Evolutionary conservation across 2,329 filamentous ascomycete species (phyloP).

Genomic region (Epichloe bromicola): DNA sequence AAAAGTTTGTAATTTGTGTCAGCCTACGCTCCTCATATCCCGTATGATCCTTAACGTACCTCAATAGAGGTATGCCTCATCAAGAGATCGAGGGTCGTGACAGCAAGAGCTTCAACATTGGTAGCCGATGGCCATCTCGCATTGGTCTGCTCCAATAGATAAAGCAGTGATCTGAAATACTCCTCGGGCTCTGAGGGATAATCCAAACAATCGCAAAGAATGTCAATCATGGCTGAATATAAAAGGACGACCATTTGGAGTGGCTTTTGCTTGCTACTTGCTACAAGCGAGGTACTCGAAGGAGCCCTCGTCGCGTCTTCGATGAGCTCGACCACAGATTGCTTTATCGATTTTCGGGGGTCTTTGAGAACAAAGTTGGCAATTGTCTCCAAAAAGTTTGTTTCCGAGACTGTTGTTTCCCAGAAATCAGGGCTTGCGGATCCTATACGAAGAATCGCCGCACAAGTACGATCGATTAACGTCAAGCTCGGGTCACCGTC

Average conservation of each 20-base stretch:
- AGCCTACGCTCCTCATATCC: not conserved
- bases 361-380: constrained; percentile 17
- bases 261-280: not conserved
- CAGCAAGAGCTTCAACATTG: constrained; percentile 17
- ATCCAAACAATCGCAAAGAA: constrained; percentile 20
- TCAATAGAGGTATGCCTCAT: constrained; percentile 28
- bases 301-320: constrained; percentile 14
- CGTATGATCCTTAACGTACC: constrained; percentile 14
- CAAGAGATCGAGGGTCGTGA: constrained; percentile 19
- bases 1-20: not conserved
- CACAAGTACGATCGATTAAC: constrained; percentile 15
- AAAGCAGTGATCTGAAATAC: constrained; percentile 26
- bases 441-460: constrained; percentile 18
- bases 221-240: constrained; percentile 20
- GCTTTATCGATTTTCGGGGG: constrained; percentile 14
- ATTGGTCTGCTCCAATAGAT: not conserved
- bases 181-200: constrained; percentile 29
- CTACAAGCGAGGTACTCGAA: constrained; percentile 4
- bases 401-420: constrained; percentile 12
- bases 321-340: constrained; percentile 20
- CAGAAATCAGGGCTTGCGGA: constrained; percentile 17
- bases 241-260: constrained; percentile 14
- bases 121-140: constrained; percentile 15
- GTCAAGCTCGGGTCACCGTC: constrained; percentile 13
- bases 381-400: constrained; percentile 12